A percentile compares a stretch with the other conserved stretches of the same genome.
phyloP scores from a whole-genome alignment of 2,329 filamentous ascomycete species.

The Fusarium foetens region DNA sequence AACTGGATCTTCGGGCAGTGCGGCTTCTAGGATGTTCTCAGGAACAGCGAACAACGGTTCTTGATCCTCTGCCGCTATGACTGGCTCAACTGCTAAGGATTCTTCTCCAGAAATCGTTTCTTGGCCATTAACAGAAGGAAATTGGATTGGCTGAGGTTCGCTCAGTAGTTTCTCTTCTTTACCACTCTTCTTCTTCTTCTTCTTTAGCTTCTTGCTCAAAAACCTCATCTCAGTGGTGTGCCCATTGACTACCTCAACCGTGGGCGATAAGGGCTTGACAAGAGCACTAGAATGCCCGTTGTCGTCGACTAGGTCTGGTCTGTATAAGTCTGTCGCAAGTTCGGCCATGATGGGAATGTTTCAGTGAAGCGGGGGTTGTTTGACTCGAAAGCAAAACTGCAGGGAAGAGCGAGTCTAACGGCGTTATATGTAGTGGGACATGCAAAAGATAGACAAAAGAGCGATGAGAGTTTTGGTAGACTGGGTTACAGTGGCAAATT shows the following conservation, averaged over 20 bases:
- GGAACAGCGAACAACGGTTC: no score
- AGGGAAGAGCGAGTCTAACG: fast-evolving
- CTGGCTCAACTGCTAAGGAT: fast-evolving
- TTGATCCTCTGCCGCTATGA: neutral
- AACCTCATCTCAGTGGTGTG: fast-evolving
- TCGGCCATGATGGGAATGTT: neutral
- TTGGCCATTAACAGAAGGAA: fast-evolving
- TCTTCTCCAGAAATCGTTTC: fast-evolving
- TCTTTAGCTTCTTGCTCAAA: fast-evolving
- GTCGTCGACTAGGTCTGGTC: fast-evolving
- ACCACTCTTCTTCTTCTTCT: fast-evolving
- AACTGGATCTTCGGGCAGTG: neutral
- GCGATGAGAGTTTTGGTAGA: fast-evolving
- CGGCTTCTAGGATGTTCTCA: neutral
- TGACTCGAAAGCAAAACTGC: fast-evolving
- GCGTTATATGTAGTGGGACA: neutral
- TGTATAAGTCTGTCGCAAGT: fast-evolving
- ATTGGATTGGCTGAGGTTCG: no score
- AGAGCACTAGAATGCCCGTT: fast-evolving
- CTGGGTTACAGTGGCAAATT: neutral
- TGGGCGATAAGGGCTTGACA: fast-evolving
- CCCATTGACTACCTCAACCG: fast-evolving
- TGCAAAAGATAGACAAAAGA: fast-evolving
- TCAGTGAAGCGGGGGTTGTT: fast-evolving
- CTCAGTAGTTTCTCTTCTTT: fast-evolving